Conservation (phyloP, 371 early-diverging fungal species). For the Smittium culicis region DNA sequence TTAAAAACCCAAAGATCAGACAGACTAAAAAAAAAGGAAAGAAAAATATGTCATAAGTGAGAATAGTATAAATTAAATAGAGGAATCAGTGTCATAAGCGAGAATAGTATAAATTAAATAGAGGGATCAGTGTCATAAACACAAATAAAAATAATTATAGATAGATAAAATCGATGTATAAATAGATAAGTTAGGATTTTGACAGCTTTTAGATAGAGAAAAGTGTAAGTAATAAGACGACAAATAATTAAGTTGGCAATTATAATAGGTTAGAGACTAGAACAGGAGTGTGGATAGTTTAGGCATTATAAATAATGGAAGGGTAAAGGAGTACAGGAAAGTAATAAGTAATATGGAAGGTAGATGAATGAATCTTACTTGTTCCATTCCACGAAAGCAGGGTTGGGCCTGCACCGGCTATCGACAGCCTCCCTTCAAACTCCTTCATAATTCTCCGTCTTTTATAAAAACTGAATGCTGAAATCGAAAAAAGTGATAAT, state of each 20-base stretch:
- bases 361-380: slow-evolving; percentile 8
- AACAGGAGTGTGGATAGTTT: background rate
- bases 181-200: too few species aligned
- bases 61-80: too few species aligned
- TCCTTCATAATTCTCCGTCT: background rate
- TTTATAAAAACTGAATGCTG: slow-evolving; percentile 7
- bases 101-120: background rate
- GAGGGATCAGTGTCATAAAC: background rate
- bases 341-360: background rate
- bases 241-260: too few species aligned
- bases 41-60: too few species aligned
- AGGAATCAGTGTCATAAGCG: too few species aligned
- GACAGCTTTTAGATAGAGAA: too few species aligned
- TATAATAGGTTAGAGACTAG: too few species aligned
- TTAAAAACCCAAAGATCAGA: background rate
- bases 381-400: slow-evolving; percentile 4
- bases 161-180: too few species aligned
- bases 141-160: background rate
- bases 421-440: slow-evolving; percentile 1
- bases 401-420: background rate
- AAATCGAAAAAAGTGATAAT: background rate
- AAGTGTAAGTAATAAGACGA: too few species aligned
- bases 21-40: background rate
- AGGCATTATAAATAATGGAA: background rate
- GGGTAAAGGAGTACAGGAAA: background rate